Evolutionary conservation across 176 grass and related monocot genomes (phyloP).

Genomic region (Saccharum spontaneum): DNA sequence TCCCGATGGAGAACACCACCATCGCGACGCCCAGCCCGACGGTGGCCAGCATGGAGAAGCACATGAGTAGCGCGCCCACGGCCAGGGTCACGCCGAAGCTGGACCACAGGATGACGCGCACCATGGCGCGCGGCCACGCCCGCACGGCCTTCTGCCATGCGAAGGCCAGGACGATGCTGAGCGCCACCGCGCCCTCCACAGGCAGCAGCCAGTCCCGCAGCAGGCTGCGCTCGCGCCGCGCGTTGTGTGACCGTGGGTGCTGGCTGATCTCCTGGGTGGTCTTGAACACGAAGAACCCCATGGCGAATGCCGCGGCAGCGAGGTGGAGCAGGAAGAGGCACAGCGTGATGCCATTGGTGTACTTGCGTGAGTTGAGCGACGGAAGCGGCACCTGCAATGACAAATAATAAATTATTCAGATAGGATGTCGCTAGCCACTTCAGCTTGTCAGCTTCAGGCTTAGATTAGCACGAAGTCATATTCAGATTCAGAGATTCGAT

Average conservation of each 20-base stretch:
- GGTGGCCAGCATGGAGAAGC: conserved; percentile 79
- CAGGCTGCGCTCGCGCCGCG: conserved; percentile 43
- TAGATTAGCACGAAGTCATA: conserved; percentile 1
- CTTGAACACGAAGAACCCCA: conserved; percentile 76
- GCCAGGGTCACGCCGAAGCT: conserved; percentile 64
- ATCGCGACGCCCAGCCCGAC: conserved; percentile 66
- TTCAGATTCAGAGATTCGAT: conserved; percentile 18
- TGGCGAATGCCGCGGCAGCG: conserved; percentile 30
- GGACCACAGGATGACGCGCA: conserved; percentile 81
- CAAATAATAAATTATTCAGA: conserved; percentile 1
- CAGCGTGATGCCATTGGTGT: conserved; percentile 79
- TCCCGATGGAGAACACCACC: conserved; percentile 83
- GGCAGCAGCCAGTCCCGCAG: conserved; percentile 79
- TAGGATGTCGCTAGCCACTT: conserved; percentile 1
- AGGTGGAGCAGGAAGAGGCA: conserved; percentile 86
- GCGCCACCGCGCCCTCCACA: conserved; percentile 64
- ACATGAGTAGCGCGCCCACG: conserved; percentile 73
- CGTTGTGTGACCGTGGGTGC: conserved; percentile 36
- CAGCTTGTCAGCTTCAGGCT: conserved; percentile 2
- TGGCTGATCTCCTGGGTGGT: conserved; percentile 42
- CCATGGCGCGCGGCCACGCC: conserved; percentile 64
- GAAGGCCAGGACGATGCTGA: conserved; percentile 84
- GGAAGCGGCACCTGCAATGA: conserved; percentile 33
- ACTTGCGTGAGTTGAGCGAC: conserved; percentile 70
- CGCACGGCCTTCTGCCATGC: conserved; percentile 94